Evolutionary conservation across 106 monocot genomes (phyloP).

Genomic region (Dactylorhiza incarnata): DNA sequence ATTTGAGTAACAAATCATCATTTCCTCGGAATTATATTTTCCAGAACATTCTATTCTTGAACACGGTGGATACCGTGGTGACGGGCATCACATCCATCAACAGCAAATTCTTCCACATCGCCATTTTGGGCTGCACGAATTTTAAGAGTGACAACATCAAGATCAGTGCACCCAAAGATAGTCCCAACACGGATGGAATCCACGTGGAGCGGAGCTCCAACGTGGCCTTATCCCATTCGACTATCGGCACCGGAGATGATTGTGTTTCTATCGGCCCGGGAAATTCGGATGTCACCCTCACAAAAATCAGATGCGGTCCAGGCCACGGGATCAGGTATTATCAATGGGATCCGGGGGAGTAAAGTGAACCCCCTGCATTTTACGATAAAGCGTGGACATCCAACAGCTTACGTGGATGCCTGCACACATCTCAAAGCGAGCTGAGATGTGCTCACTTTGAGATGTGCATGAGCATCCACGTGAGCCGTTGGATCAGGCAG

Average conservation of each 20-base stretch:
- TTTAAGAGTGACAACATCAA: slow-evolving; percentile 17
- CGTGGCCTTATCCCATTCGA: slow-evolving; percentile 19
- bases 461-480: no score
- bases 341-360: neutral
- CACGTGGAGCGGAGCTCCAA: slow-evolving; percentile 40
- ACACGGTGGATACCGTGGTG: slow-evolving; percentile 20
- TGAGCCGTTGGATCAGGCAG: no score
- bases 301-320: slow-evolving; percentile 41
- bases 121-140: slow-evolving; percentile 18
- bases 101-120: slow-evolving; percentile 66
- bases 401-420: no score
- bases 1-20: no score
- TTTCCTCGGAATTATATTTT: neutral
- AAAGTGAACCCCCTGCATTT: no score
- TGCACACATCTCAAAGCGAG: no score
- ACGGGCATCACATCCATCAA: slow-evolving; percentile 41
- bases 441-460: no score
- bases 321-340: slow-evolving; percentile 66
- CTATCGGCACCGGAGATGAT: slow-evolving; percentile 63
- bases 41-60: slow-evolving; percentile 41
- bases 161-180: slow-evolving; percentile 42
- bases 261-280: slow-evolving; percentile 63
- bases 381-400: no score
- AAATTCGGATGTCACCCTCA: slow-evolving; percentile 16
- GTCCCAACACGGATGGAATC: slow-evolving; percentile 79